These are phyloP conservation scores for Canavalia gladiata DNA, from an alignment of 306 rosid species.

Conservation along the genomic window DNA sequence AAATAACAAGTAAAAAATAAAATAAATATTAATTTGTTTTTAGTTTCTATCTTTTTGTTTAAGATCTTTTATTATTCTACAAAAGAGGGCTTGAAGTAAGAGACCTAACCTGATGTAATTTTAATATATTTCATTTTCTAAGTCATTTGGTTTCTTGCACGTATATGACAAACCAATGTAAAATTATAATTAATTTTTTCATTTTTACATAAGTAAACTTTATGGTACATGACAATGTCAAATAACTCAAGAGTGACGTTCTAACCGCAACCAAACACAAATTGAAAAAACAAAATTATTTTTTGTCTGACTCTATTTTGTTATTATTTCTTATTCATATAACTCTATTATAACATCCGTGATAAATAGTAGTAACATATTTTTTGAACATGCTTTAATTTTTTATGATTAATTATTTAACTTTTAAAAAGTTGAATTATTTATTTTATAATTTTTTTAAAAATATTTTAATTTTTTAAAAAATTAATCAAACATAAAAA, in stretches of 20 bases:
- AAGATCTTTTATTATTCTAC: too few species aligned
- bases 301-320: background rate
- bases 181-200: background rate
- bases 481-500: too few species aligned
- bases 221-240: background rate
- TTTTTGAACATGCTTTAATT: too few species aligned
- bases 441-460: too few species aligned
- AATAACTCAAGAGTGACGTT: background rate
- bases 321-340: background rate
- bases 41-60: too few species aligned
- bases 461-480: too few species aligned
- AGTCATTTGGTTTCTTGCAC: background rate
- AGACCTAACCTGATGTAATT: background rate
- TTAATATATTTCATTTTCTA: background rate
- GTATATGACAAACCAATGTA: background rate
- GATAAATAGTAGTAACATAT: background rate
- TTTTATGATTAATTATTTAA: too few species aligned
- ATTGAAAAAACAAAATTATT: background rate
- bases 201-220: background rate
- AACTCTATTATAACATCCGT: background rate
- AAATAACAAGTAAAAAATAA: too few species aligned
- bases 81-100: too few species aligned
- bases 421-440: too few species aligned
- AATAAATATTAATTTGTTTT: too few species aligned
- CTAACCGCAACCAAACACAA: background rate